These are phyloP conservation scores for Pichia inconspicua DNA, from an alignment of 1,139 yeast species.

Conservation along the genomic window DNA sequence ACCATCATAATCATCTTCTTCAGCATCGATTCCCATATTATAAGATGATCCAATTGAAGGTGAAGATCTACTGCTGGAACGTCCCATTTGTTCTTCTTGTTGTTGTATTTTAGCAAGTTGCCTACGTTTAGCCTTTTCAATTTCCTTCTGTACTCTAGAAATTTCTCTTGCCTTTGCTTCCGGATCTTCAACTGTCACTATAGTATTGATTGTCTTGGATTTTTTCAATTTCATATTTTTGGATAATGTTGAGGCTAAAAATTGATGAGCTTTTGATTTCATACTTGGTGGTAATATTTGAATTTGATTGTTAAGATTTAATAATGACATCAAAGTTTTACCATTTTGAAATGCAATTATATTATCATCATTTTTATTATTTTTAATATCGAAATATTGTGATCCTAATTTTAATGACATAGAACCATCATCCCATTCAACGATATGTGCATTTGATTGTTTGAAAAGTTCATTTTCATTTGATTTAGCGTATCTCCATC, in stretches of 20 bases:
- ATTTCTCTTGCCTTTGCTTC: conserved; percentile 73
- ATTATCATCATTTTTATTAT: conserved; percentile 62
- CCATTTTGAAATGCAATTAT: conserved; percentile 66
- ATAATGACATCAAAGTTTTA: conserved; percentile 57
- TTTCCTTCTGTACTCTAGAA: conserved; percentile 71
- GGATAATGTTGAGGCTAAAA: conserved; percentile 70
- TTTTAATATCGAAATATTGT: conserved; percentile 75
- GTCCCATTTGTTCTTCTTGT: conserved; percentile 35
- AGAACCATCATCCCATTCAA: conserved; percentile 93
- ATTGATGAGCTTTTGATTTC: conserved; percentile 69
- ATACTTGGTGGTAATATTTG: conserved; percentile 86
- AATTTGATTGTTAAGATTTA: conserved; percentile 45
- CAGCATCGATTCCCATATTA: conserved; percentile 29
- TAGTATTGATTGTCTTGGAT: conserved; percentile 48
- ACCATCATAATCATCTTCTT: conserved; percentile 31
- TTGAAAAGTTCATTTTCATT: conserved; percentile 60
- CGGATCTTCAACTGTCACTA: conserved; percentile 82
- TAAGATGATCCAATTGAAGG: not conserved
- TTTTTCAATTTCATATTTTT: conserved; percentile 54
- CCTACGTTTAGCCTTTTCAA: conserved; percentile 63
- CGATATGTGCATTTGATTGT: conserved; percentile 83
- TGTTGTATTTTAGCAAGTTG: conserved; percentile 46
- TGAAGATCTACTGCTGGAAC: conserved; percentile 9
- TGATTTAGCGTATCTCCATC: conserved; percentile 83
- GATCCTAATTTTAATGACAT: conserved; percentile 77